phyloP scores from a whole-genome alignment of 495 filamentous ascomycete genomes.

The Penicillium arizonense region DNA sequence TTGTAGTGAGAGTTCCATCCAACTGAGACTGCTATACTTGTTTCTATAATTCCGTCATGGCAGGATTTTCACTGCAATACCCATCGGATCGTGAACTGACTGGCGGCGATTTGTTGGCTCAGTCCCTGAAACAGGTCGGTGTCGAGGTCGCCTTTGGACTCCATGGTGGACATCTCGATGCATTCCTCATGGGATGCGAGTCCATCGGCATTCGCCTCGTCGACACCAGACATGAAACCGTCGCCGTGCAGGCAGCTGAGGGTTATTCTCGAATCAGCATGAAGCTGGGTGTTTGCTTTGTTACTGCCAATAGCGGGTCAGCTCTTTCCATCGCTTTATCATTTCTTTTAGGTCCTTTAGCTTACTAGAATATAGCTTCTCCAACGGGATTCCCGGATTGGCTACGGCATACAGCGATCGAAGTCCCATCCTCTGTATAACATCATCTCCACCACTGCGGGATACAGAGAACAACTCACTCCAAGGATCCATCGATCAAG shows the following conservation, averaged over 20 bases:
- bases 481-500: slow-evolving; percentile 28
- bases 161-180: slow-evolving; percentile 31
- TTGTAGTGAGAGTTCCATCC: background rate
- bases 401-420: slow-evolving; percentile 28
- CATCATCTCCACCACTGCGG: slow-evolving; percentile 25
- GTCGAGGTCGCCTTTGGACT: slow-evolving; percentile 31
- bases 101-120: slow-evolving; percentile 28
- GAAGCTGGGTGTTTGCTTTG: slow-evolving; percentile 28
- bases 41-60: slow-evolving; percentile 34
- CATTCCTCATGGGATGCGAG: slow-evolving; percentile 31
- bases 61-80: slow-evolving; percentile 19
- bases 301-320: slow-evolving; percentile 32
- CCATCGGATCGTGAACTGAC: slow-evolving; percentile 24
- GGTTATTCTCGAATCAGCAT: slow-evolving; percentile 22
- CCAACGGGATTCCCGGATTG: slow-evolving; percentile 29
- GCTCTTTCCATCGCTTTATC: background rate
- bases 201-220: slow-evolving; percentile 24
- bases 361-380: slow-evolving; percentile 16
- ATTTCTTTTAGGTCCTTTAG: background rate
- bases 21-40: too few relatives aligned
- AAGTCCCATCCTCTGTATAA: slow-evolving; percentile 28
- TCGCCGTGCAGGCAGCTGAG: slow-evolving; percentile 29
- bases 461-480: slow-evolving; percentile 32
- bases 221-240: slow-evolving; percentile 31
- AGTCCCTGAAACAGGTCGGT: slow-evolving; percentile 25